phyloP scores from a whole-genome alignment of 306 rosid genomes.

The Cajanus cajan region DNA sequence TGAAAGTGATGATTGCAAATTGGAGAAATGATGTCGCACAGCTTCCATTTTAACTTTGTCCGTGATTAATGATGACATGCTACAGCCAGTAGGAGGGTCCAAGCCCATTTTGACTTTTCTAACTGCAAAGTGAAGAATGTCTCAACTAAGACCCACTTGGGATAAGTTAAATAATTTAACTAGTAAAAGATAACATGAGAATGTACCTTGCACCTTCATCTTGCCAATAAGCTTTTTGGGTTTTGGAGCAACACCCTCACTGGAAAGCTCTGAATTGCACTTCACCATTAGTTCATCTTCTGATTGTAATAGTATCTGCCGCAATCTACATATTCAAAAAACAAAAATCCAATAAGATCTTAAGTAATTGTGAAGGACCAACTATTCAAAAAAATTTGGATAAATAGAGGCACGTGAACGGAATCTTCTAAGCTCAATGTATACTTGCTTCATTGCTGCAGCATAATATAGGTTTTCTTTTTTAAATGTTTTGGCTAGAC shows the following conservation, averaged over 20 bases:
- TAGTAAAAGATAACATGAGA: conserved; percentile 18
- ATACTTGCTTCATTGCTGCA: background rate
- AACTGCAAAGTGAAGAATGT: conserved; percentile 51
- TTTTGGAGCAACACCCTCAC: conserved; percentile 82
- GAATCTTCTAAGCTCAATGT: background rate
- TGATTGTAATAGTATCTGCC: conserved; percentile 79
- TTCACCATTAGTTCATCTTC: conserved; percentile 89
- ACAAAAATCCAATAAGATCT: conserved; percentile 12
- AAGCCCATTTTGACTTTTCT: conserved; percentile 80
- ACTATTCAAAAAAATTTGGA: background rate
- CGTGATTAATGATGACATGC: conserved; percentile 60
- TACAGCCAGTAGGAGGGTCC: conserved; percentile 92
- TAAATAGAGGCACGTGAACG: background rate
- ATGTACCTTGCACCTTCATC: conserved; percentile 96
- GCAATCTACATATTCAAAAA: conserved; percentile 54
- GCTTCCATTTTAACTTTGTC: conserved; percentile 58
- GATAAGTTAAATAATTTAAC: conserved; percentile 25
- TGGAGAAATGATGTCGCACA: conserved; percentile 54
- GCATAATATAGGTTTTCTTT: background rate
- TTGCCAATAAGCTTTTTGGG: conserved; percentile 87
- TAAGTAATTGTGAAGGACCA: background rate
- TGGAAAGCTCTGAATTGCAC: conserved; percentile 67
- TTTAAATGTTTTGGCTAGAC: background rate
- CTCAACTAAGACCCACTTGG: conserved; percentile 9
- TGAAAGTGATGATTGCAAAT: conserved; percentile 62